Conservation (phyloP, 257 asterid species). For the Nicotiana benthamiana region DNA sequence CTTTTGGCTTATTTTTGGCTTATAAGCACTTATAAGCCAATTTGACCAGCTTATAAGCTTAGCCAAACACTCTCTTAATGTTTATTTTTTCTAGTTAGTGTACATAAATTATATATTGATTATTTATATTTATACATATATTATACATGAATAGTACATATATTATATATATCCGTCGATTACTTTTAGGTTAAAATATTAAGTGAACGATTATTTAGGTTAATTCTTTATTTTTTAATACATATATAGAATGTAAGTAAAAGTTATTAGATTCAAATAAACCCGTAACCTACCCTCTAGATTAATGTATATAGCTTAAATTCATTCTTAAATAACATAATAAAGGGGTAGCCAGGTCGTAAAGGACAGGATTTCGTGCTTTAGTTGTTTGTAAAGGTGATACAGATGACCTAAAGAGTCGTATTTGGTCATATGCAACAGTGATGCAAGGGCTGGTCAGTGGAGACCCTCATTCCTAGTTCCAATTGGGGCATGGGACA, state of each 20-base stretch:
- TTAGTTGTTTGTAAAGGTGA: neutral
- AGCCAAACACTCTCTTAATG: too few relatives aligned
- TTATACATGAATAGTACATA: too few relatives aligned
- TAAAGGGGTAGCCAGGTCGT: neutral
- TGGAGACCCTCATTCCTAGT: slow-evolving; percentile 1
- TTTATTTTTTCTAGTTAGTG: too few relatives aligned
- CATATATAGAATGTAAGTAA: neutral
- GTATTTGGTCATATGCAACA: neutral
- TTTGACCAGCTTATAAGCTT: too few relatives aligned
- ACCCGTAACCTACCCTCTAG: neutral
- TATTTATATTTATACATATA: too few relatives aligned
- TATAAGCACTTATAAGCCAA: too few relatives aligned
- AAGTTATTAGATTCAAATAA: neutral
- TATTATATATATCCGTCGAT: too few relatives aligned
- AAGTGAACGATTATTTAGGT: too few relatives aligned
- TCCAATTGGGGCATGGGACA: neutral
- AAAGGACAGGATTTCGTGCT: neutral
- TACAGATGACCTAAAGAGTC: neutral
- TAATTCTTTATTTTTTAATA: neutral
- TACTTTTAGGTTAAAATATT: too few relatives aligned
- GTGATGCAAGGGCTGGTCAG: neutral
- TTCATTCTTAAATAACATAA: neutral
- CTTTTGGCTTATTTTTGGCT: too few relatives aligned
- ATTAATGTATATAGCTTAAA: too few relatives aligned
- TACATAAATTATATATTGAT: too few relatives aligned